phyloP scores from a whole-genome alignment of 164 flowering plant species.

The Umbilicus rupestris region DNA sequence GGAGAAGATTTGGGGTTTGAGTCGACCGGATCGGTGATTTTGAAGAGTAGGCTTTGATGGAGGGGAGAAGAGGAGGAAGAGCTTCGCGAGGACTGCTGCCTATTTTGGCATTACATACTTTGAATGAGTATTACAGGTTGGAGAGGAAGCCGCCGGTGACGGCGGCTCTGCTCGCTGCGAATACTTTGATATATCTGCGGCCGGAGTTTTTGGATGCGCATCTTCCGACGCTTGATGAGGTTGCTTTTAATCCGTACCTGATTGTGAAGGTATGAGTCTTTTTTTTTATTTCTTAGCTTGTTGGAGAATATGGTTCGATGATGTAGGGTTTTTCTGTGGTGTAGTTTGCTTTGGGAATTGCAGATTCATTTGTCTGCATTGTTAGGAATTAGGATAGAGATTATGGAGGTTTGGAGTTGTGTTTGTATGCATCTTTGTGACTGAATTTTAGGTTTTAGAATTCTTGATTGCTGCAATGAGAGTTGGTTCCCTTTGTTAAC shows the following conservation, averaged over 20 bases:
- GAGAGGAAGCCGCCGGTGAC: slow-evolving; percentile 86
- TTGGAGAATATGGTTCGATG: background rate
- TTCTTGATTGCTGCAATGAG: too few relatives aligned
- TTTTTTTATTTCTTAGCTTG: background rate
- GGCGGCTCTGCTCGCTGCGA: slow-evolving; percentile 71
- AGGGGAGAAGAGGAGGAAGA: slow-evolving; percentile 29
- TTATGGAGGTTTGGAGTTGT: too few relatives aligned
- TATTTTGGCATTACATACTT: slow-evolving; percentile 61
- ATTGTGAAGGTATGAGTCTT: slow-evolving; percentile 54
- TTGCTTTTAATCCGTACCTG: slow-evolving; percentile 85
- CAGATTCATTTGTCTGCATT: background rate
- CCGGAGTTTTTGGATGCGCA: slow-evolving; percentile 45
- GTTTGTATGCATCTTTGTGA: too few relatives aligned
- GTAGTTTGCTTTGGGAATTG: background rate
- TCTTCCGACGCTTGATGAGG: slow-evolving; percentile 63
- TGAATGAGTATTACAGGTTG: slow-evolving; percentile 49
- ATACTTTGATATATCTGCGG: slow-evolving; percentile 67
- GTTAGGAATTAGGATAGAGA: too few relatives aligned
- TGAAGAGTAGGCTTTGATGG: background rate
- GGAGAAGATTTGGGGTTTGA: too few relatives aligned
- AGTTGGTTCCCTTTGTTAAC: too few relatives aligned
- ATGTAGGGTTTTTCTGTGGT: background rate
- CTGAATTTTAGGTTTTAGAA: too few relatives aligned
- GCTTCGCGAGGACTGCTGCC: slow-evolving; percentile 52
- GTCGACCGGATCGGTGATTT: too few relatives aligned